Percentiles rank a stretch among this genome's conserved stretches.
These are phyloP conservation scores for Aspergillus ruber DNA, from an alignment of 2,329 filamentous ascomycete species.

Conservation along the genomic window DNA sequence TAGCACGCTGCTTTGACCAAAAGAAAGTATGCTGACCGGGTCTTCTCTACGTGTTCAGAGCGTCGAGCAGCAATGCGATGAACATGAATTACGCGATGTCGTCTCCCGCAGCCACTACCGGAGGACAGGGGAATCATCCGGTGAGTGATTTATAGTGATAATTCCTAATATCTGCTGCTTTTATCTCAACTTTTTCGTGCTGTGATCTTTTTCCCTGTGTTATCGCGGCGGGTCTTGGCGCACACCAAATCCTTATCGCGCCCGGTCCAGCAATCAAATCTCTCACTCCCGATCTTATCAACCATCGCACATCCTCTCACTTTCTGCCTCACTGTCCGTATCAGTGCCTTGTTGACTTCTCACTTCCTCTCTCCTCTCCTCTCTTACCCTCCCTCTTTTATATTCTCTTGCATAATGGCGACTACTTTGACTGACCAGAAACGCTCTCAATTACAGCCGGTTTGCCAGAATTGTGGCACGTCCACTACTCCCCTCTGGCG, in stretches of 20 bases:
- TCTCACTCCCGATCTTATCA: conserved; percentile 39
- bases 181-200: conserved; percentile 5
- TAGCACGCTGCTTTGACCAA: neutral
- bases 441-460: conserved; percentile 69
- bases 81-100: conserved; percentile 57
- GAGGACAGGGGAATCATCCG: conserved; percentile 50
- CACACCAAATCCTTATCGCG: conserved; percentile 43
- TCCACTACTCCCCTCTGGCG: conserved; percentile 96
- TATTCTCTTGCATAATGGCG: conserved; percentile 30
- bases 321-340: conserved; percentile 18
- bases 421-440: conserved; percentile 44
- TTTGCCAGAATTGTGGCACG: conserved; percentile 93
- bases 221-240: conserved; percentile 32
- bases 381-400: conserved; percentile 10
- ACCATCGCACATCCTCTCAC: conserved; percentile 28
- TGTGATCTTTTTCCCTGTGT: conserved; percentile 14
- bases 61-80: conserved; percentile 40
- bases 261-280: conserved; percentile 29
- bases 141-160: conserved; percentile 28
- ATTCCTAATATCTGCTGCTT: conserved; percentile 4
- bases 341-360: conserved; percentile 14
- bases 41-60: conserved; percentile 18
- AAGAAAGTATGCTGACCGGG: conserved; percentile 13
- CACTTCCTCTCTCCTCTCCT: conserved; percentile 13
- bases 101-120: conserved; percentile 59